Percentiles rank a stretch among this genome's conserved stretches.
These are phyloP conservation scores for Priceomyces medius DNA, from an alignment of 805 yeast genomes.

Conservation along the genomic window DNA sequence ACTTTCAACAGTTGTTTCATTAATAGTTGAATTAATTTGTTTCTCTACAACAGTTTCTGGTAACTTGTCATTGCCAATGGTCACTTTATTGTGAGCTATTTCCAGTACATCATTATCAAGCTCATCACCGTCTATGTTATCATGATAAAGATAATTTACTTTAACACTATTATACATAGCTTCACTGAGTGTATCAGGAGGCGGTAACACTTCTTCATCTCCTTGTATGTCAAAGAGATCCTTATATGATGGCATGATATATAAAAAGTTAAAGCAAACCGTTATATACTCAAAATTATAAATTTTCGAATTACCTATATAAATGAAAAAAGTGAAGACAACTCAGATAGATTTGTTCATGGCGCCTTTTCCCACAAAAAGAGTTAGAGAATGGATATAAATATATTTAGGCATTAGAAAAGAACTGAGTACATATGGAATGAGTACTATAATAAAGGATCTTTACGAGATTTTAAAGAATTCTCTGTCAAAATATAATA, in stretches of 20 bases:
- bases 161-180: constrained; percentile 30
- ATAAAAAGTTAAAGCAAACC: neutral
- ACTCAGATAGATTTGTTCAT: too few relatives aligned
- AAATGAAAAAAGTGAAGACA: too few relatives aligned
- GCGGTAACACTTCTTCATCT: constrained; percentile 9
- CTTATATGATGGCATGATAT: constrained; percentile 10
- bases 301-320: too few relatives aligned
- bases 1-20: too few relatives aligned
- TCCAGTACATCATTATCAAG: neutral
- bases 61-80: neutral
- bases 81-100: neutral
- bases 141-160: constrained; percentile 20
- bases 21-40: too few relatives aligned
- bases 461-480: constrained; percentile 1
- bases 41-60: neutral
- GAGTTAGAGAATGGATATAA: constrained; percentile 4
- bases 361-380: too few relatives aligned
- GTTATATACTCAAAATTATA: too few relatives aligned
- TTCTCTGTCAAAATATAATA: constrained; percentile 2
- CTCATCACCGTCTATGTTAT: neutral
- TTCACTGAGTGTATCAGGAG: constrained; percentile 29
- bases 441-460: neutral
- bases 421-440: too few relatives aligned
- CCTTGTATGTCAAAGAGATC: constrained; percentile 8
- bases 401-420: neutral